Evolutionary conservation across 805 yeast species (phyloP).

Genomic region (Suhomyces pyralidae): DNA sequence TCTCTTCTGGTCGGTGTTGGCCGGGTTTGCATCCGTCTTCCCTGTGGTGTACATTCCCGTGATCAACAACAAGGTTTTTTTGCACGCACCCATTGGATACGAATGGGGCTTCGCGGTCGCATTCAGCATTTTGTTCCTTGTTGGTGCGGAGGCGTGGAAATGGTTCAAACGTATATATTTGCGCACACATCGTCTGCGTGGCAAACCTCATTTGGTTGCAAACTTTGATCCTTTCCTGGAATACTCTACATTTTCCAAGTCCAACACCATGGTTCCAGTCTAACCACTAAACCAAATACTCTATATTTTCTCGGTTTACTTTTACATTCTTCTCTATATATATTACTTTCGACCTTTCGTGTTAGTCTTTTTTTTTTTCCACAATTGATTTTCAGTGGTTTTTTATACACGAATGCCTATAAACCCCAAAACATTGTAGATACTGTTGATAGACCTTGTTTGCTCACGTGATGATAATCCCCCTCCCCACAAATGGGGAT

Average conservation of each 20-base stretch:
- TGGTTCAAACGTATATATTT: conserved; percentile 37
- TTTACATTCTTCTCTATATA: neutral
- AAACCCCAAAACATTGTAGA: no score
- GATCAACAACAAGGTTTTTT: conserved; percentile 37
- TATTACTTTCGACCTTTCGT: neutral
- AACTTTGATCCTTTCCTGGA: conserved; percentile 39
- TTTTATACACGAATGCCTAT: neutral
- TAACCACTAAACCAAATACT: neutral
- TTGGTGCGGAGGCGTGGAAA: conserved; percentile 37
- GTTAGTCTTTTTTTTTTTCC: neutral
- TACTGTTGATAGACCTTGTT: neutral
- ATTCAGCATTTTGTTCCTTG: conserved; percentile 25
- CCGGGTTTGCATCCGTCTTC: conserved; percentile 35
- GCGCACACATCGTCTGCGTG: conserved; percentile 17
- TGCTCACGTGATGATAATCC: neutral
- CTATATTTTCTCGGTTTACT: neutral
- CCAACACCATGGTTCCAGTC: conserved; percentile 29
- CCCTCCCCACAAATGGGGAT: neutral
- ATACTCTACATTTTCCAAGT: conserved; percentile 39
- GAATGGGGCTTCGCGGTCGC: conserved; percentile 41
- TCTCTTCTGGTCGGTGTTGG: conserved; percentile 37
- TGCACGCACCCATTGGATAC: conserved; percentile 36
- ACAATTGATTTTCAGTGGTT: neutral
- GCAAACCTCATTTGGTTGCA: conserved; percentile 39
- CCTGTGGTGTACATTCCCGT: conserved; percentile 42